These are phyloP conservation scores for Gloeostereum incarnatum DNA, from an alignment of 768 basidiomycete species.

Conservation along the genomic window DNA sequence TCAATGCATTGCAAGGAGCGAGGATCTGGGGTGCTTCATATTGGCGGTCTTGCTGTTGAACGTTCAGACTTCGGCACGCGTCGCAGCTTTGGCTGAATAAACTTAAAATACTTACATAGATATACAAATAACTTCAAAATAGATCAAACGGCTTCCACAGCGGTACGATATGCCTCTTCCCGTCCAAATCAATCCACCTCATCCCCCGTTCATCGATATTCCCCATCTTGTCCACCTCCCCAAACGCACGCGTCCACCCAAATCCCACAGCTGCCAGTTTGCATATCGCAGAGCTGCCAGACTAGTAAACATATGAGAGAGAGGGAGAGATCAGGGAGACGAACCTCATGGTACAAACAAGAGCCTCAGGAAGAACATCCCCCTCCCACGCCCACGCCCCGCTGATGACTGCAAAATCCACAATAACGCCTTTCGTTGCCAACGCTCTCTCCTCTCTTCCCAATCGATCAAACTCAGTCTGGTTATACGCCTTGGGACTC, in stretches of 20 bases:
- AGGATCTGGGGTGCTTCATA: too few relatives aligned
- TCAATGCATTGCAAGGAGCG: too few relatives aligned
- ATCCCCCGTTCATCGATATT: constrained; percentile 31
- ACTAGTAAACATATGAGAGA: constrained; percentile 1
- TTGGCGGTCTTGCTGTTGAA: too few relatives aligned
- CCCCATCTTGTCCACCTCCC: constrained; percentile 36
- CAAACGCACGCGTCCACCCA: constrained; percentile 59
- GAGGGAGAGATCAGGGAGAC: constrained; percentile 9
- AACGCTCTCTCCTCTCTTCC: constrained; percentile 27
- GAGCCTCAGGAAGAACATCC: constrained; percentile 38
- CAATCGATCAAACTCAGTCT: constrained; percentile 36
- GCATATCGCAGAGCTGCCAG: constrained; percentile 50
- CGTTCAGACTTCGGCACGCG: too few relatives aligned
- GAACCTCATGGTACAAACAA: constrained; percentile 52
- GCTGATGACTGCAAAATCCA: constrained; percentile 58
- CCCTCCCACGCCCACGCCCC: constrained; percentile 46
- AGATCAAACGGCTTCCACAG: constrained; percentile 48
- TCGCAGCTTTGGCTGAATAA: too few relatives aligned
- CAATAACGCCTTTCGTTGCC: constrained; percentile 55
- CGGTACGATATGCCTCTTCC: constrained; percentile 43
- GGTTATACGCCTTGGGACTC: constrained; percentile 44
- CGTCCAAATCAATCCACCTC: constrained; percentile 63
- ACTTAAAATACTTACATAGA: too few relatives aligned
- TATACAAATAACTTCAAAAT: too few relatives aligned
- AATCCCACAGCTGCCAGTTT: constrained; percentile 48